These are phyloP conservation scores for Colletotrichum phormii DNA, from an alignment of 2,329 filamentous ascomycete species.

Conservation along the genomic window DNA sequence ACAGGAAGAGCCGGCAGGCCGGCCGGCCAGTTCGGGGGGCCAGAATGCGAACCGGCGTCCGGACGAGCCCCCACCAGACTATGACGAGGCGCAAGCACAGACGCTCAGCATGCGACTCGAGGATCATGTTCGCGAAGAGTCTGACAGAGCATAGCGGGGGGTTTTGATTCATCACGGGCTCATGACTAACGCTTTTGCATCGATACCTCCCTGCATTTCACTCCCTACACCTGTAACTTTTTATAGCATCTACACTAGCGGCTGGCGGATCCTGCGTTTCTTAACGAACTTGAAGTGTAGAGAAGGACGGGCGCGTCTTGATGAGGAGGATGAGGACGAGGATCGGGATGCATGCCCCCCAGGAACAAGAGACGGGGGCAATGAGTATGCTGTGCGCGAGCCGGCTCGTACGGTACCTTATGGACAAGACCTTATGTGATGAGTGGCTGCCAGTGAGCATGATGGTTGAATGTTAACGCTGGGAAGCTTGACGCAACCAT, in stretches of 20 bases:
- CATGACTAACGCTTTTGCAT: slow-evolving; percentile 30
- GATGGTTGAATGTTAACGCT: background rate
- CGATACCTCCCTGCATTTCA: slow-evolving; percentile 33
- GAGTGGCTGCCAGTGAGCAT: background rate
- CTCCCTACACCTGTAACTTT: slow-evolving; percentile 32
- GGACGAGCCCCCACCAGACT: slow-evolving; percentile 87
- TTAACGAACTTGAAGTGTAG: slow-evolving; percentile 23
- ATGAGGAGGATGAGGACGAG: background rate
- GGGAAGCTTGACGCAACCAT: slow-evolving; percentile 10
- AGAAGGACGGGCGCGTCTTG: slow-evolving; percentile 18
- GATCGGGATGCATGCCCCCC: background rate
- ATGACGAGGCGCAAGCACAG: slow-evolving; percentile 89
- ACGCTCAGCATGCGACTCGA: slow-evolving; percentile 70
- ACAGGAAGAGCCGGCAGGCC: slow-evolving; percentile 43
- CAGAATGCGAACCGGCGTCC: slow-evolving; percentile 55
- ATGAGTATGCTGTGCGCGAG: background rate
- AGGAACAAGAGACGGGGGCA: background rate
- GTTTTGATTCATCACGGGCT: slow-evolving; percentile 6
- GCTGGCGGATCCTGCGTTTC: slow-evolving; percentile 24
- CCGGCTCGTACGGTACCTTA: background rate
- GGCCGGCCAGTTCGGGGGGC: slow-evolving; percentile 51
- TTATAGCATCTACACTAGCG: slow-evolving; percentile 34
- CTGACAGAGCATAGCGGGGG: slow-evolving; percentile 66
- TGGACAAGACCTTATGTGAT: background rate
- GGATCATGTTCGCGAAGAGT: slow-evolving; percentile 78